Conservation (phyloP, 73 alveolate genomes). For the Tetrahymena thermophila region DNA sequence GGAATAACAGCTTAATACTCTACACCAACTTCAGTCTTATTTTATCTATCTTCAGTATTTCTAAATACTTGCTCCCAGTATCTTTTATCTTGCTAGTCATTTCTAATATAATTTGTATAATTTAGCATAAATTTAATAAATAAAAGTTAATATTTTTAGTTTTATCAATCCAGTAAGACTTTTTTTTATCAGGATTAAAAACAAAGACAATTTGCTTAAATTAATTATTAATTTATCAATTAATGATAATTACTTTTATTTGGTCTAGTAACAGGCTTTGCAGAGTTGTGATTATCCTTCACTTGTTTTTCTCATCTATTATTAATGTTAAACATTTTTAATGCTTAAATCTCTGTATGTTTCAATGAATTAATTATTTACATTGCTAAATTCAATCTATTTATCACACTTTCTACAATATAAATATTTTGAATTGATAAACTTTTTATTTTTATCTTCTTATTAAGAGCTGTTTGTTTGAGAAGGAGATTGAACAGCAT, state of each 20-base stretch:
- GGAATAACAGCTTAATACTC: background rate
- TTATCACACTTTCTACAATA: background rate
- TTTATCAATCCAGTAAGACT: background rate
- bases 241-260: background rate
- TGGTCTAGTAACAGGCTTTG: background rate
- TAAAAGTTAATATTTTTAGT: background rate
- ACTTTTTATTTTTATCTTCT: background rate
- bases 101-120: background rate
- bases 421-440: background rate
- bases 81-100: background rate
- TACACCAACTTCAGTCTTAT: background rate
- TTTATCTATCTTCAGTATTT: background rate
- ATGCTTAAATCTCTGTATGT: background rate
- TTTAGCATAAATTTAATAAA: background rate
- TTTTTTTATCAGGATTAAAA: background rate
- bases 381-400: background rate
- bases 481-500: background rate
- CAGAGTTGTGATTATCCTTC: background rate
- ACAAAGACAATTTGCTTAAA: background rate
- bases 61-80: background rate
- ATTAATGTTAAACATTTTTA: too few species aligned
- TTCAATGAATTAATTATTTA: background rate
- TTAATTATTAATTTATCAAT: background rate
- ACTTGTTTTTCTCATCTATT: background rate
- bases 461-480: background rate